phyloP scores from a whole-genome alignment of 495 filamentous ascomycete species.

The Collariella sp. region DNA sequence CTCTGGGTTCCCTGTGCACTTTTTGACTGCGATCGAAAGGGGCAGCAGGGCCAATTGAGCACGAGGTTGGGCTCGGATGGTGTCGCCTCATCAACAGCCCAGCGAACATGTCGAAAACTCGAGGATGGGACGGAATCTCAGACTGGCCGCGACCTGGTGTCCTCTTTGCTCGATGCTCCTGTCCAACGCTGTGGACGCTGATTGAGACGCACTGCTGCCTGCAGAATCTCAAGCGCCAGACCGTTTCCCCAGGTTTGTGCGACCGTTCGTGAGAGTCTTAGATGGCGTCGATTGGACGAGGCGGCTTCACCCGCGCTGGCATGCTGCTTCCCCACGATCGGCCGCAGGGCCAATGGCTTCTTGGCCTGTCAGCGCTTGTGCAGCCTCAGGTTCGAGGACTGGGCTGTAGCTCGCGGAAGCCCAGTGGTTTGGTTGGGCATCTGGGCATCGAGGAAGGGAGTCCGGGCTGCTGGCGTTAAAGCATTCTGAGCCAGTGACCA shows the following conservation, averaged over 20 bases:
- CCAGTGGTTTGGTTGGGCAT: slow-evolving; percentile 22
- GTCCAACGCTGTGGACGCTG: neutral
- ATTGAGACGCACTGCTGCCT: neutral
- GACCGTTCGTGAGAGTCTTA: neutral
- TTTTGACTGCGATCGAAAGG: neutral
- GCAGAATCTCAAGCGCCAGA: neutral
- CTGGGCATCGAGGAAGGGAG: slow-evolving; percentile 18
- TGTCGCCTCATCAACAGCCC: neutral
- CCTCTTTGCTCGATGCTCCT: neutral
- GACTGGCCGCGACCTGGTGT: neutral
- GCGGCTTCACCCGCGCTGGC: neutral
- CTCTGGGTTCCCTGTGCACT: neutral
- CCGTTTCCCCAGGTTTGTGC: neutral
- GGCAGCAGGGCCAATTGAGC: neutral
- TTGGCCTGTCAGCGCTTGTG: neutral
- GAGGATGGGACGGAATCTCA: neutral
- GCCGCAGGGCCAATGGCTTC: slow-evolving; percentile 2
- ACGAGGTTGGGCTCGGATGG: neutral
- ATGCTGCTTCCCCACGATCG: slow-evolving; percentile 6
- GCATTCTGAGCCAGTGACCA: neutral
- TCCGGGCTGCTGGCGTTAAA: neutral
- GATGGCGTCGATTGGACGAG: neutral
- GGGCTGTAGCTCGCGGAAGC: slow-evolving; percentile 4
- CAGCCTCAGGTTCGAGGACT: slow-evolving; percentile 3
- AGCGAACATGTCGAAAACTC: neutral